A percentile compares a stretch with the other conserved stretches of the same genome.
phyloP scores from a whole-genome alignment of 768 basidiomycete genomes.

The Rhizopogon rudus region DNA sequence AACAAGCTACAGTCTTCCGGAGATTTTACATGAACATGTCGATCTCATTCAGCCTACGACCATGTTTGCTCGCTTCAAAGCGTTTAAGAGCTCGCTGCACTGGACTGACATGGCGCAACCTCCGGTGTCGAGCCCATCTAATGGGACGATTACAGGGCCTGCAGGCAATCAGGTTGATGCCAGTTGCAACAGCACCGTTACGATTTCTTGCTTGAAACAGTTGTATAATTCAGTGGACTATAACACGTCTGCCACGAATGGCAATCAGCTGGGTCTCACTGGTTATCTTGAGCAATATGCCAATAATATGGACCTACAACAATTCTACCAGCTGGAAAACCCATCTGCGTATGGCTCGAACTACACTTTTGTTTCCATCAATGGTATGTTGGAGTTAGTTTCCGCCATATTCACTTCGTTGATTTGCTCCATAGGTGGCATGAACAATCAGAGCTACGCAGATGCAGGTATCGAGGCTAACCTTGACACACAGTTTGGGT shows the following conservation, averaged over 20 bases:
- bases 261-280: conserved; percentile 50
- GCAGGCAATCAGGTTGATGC: conserved; percentile 39
- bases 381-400: conserved; percentile 33
- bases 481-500: conserved; percentile 64
- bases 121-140: not conserved
- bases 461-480: conserved; percentile 62
- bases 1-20: conserved; percentile 64
- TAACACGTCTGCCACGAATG: conserved; percentile 34
- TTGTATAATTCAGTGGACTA: conserved; percentile 51
- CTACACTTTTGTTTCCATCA: conserved; percentile 51
- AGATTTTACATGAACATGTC: conserved; percentile 51
- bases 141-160: conserved; percentile 19
- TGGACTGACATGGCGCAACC: conserved; percentile 14
- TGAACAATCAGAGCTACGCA: conserved; percentile 49
- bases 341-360: conserved; percentile 46
- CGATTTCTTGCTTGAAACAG: conserved; percentile 47
- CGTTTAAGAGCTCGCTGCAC: conserved; percentile 37
- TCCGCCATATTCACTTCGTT: conserved; percentile 2
- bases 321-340: conserved; percentile 45
- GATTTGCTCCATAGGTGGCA: conserved; percentile 39
- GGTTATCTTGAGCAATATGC: conserved; percentile 51
- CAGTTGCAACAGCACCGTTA: conserved; percentile 45
- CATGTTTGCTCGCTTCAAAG: conserved; percentile 49
- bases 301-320: conserved; percentile 47
- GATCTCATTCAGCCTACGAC: conserved; percentile 74